Conservation (phyloP, 2,329 filamentous ascomycete species). For the Thielaviopsis euricoi region DNA sequence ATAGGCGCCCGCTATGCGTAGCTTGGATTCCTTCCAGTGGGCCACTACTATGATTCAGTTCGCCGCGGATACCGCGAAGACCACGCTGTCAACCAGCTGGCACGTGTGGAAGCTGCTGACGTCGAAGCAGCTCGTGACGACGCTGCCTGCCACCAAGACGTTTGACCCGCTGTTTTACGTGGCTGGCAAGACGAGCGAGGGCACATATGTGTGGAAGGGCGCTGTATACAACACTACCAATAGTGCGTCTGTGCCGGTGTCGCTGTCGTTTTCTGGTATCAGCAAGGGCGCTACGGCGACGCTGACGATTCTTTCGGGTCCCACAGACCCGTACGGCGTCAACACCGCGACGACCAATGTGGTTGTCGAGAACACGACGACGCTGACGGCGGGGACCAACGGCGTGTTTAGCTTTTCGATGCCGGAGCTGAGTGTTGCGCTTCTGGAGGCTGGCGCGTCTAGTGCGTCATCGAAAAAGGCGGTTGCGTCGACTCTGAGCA, state of each 20-base stretch:
- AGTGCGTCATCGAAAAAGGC: background rate
- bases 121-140: constrained; percentile 27
- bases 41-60: constrained; percentile 33
- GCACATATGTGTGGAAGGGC: constrained; percentile 31
- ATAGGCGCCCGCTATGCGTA: constrained; percentile 29
- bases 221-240: constrained; percentile 36
- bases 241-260: constrained; percentile 26
- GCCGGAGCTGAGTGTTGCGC: constrained; percentile 38
- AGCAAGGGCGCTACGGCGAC: constrained; percentile 22
- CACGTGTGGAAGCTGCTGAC: constrained; percentile 33
- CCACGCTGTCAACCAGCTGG: constrained; percentile 33
- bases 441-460: constrained; percentile 27
- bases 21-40: constrained; percentile 35
- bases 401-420: constrained; percentile 35
- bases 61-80: constrained; percentile 29
- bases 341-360: constrained; percentile 31
- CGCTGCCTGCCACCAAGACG: constrained; percentile 25
- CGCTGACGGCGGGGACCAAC: constrained; percentile 24
- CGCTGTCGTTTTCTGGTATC: constrained; percentile 28
- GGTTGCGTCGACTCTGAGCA: background rate
- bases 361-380: constrained; percentile 25
- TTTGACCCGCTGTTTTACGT: constrained; percentile 34
- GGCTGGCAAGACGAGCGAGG: constrained; percentile 27
- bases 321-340: constrained; percentile 24
- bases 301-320: constrained; percentile 30